phyloP scores from a whole-genome alignment of 768 basidiomycete genomes.

The Aureoboletus auriporus region DNA sequence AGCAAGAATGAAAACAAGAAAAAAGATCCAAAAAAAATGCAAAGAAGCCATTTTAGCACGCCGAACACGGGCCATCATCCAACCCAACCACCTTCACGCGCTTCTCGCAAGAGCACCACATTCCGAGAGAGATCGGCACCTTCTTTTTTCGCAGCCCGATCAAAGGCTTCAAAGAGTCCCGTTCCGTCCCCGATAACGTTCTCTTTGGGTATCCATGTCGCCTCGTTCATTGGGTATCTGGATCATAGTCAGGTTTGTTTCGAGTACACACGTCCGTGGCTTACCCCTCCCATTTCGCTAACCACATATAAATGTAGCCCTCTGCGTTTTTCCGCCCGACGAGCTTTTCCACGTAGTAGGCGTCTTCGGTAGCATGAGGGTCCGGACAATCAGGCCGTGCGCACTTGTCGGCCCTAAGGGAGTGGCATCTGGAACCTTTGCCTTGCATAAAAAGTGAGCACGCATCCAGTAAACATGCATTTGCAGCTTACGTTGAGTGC shows the following conservation, averaged over 20 bases:
- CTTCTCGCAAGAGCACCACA: constrained; percentile 22
- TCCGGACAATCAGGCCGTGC: constrained; percentile 25
- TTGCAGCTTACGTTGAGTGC: constrained; percentile 8
- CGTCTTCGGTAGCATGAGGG: constrained; percentile 6
- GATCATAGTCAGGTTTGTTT: too few relatives aligned
- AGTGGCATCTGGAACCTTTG: constrained; percentile 16
- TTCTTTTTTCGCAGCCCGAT: constrained; percentile 13
- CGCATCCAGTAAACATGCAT: background rate
- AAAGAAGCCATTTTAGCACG: too few relatives aligned
- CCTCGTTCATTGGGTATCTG: constrained; percentile 26
- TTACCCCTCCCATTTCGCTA: constrained; percentile 34
- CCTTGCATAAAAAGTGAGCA: background rate
- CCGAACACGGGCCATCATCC: too few relatives aligned
- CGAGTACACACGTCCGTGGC: background rate
- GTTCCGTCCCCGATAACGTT: constrained; percentile 20
- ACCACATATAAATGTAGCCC: constrained; percentile 17
- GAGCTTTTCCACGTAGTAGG: constrained; percentile 25
- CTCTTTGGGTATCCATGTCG: constrained; percentile 29
- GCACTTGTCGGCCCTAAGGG: constrained; percentile 10
- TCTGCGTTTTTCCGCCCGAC: constrained; percentile 23
- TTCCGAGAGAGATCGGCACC: constrained; percentile 15
- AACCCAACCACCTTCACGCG: constrained; percentile 15
- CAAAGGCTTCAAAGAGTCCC: constrained; percentile 14
- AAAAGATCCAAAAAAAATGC: too few relatives aligned
- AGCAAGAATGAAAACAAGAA: too few relatives aligned